These are phyloP conservation scores for Agrocybe chaxingu DNA, from an alignment of 768 basidiomycete genomes.

Conservation along the genomic window DNA sequence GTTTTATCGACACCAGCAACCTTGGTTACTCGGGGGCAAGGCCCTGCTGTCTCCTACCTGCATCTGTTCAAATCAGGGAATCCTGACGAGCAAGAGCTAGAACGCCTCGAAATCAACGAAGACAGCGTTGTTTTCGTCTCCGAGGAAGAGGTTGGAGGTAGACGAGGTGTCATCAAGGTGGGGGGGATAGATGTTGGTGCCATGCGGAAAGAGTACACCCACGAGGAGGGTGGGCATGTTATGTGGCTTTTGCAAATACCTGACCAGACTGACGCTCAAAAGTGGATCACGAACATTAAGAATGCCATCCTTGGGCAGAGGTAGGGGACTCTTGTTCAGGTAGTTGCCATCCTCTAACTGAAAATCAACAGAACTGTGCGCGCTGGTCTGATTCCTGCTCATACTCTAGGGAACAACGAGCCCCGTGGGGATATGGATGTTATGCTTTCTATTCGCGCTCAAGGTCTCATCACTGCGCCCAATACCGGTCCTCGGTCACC, in stretches of 20 bases:
- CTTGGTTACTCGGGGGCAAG: conserved; percentile 31
- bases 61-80: conserved; percentile 69
- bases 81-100: conserved; percentile 64
- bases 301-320: conserved; percentile 67
- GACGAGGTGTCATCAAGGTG: conserved; percentile 60
- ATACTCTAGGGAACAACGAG: conserved; percentile 44
- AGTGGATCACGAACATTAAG: conserved; percentile 77
- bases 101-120: conserved; percentile 74
- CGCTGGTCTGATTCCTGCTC: conserved; percentile 56
- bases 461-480: conserved; percentile 46
- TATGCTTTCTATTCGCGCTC: conserved; percentile 75
- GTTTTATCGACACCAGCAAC: conserved; percentile 50
- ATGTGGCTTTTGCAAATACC: conserved; percentile 73
- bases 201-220: conserved; percentile 38
- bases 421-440: conserved; percentile 82
- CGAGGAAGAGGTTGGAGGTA: conserved; percentile 49
- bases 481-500: conserved; percentile 13
- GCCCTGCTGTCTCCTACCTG: conserved; percentile 51
- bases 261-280: conserved; percentile 59
- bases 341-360: neutral
- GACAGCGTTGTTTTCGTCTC: conserved; percentile 75
- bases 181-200: conserved; percentile 60
- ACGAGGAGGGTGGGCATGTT: conserved; percentile 48
- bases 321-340: conserved; percentile 30
- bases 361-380: conserved; percentile 54